Evolutionary conservation across 345 rosid genomes (phyloP).

Genomic region (Populus nigra): DNA sequence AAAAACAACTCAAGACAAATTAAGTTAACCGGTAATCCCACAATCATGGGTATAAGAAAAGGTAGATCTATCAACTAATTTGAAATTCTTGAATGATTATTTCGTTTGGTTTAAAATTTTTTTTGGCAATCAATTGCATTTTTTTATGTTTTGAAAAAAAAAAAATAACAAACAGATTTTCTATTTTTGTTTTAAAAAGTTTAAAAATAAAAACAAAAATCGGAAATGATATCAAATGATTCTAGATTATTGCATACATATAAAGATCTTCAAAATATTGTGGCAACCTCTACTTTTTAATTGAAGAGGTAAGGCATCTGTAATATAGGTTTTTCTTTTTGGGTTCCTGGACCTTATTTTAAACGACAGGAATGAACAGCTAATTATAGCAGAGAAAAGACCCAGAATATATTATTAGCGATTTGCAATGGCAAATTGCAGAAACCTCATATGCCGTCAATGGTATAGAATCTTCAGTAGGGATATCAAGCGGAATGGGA

Average conservation of each 20-base stretch:
- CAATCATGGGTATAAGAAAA: too few species aligned
- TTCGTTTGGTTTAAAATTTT: too few species aligned
- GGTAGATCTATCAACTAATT: too few species aligned
- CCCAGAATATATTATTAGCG: neutral
- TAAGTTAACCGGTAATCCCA: too few species aligned
- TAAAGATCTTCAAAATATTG: too few species aligned
- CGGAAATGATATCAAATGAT: neutral
- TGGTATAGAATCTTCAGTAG: neutral
- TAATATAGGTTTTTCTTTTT: neutral
- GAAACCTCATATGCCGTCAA: neutral
- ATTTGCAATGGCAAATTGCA: constrained; percentile 1
- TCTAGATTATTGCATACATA: neutral
- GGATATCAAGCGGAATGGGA: neutral
- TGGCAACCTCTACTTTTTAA: neutral
- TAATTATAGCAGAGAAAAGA: neutral
- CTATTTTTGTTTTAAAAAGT: too few species aligned
- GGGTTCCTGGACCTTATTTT: neutral
- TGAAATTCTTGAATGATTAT: too few species aligned
- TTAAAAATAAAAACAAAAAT: too few species aligned
- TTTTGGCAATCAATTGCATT: too few species aligned
- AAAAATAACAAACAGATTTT: too few species aligned
- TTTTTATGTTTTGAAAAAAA: too few species aligned
- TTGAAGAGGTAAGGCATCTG: neutral
- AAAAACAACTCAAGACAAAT: too few species aligned
- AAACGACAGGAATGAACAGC: neutral